phyloP scores from a whole-genome alignment of 495 filamentous ascomycete species.

The Aspergillus nidulans region DNA sequence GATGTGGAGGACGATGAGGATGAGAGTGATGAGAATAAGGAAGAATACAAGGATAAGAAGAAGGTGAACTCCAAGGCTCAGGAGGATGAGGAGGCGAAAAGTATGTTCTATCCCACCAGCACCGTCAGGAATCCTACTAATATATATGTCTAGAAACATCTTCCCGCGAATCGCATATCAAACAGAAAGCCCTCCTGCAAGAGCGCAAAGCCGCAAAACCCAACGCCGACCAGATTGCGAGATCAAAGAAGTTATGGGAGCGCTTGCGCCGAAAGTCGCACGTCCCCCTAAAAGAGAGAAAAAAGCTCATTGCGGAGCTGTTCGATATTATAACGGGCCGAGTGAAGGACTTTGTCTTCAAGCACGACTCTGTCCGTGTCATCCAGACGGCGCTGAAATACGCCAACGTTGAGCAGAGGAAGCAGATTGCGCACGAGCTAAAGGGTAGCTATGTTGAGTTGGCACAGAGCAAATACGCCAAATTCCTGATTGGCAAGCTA shows the following conservation, averaged over 20 bases:
- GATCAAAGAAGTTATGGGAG: conserved; percentile 97
- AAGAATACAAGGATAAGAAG: conserved; percentile 11
- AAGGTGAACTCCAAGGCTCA: conserved; percentile 6
- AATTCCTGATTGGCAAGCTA: conserved; percentile 93
- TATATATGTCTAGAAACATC: conserved; percentile 19
- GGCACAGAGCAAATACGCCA: conserved; percentile 91
- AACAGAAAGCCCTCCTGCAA: conserved; percentile 81
- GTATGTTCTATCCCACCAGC: conserved; percentile 20
- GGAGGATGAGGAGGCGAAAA: conserved; percentile 22
- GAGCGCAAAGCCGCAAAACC: conserved; percentile 93
- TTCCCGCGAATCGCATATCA: conserved; percentile 83
- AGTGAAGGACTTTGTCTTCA: conserved; percentile 93
- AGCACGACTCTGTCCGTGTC: conserved; percentile 93
- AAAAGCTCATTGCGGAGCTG: conserved; percentile 79
- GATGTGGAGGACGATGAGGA: conserved; percentile 26
- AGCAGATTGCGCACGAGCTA: conserved; percentile 81
- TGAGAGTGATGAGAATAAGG: conserved; percentile 28
- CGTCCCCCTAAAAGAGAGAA: conserved; percentile 77
- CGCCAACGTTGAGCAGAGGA: conserved; percentile 74
- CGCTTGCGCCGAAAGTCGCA: conserved; percentile 85
- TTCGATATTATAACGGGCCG: conserved; percentile 85
- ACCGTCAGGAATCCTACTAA: conserved; percentile 8
- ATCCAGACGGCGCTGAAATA: conserved; percentile 97
- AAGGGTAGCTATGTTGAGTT: conserved; percentile 78
- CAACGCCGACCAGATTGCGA: conserved; percentile 79